Conservation (phyloP, 1,284 basidiomycete genomes). For the Butyriboletus appendiculatus region DNA sequence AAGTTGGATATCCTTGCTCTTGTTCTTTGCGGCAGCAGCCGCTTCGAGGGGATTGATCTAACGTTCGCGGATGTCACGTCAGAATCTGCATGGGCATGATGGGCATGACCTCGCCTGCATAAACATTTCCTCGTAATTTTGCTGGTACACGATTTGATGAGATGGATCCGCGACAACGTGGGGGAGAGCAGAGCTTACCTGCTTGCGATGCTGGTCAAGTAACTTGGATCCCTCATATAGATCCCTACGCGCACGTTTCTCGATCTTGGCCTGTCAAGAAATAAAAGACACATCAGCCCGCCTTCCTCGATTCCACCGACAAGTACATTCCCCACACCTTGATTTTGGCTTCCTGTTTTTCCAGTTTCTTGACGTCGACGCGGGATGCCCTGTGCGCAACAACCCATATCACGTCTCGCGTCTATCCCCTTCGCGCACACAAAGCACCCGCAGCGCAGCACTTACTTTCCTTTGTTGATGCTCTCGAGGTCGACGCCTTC, state of each 20-base stretch:
- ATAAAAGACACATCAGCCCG: not conserved
- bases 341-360: conserved; percentile 98
- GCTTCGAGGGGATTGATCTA: conserved; percentile 95
- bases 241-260: conserved; percentile 88
- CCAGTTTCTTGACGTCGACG: conserved; percentile 97
- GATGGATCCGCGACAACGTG: not conserved
- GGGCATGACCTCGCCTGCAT: conserved; percentile 65
- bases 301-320: not conserved
- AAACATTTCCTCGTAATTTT: conserved; percentile 98
- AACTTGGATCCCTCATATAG: conserved; percentile 97
- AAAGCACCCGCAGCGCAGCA: conserved; percentile 24
- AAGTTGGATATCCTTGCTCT: conserved; percentile 96
- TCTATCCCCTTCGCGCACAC: conserved; percentile 7
- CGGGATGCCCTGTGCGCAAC: conserved; percentile 71
- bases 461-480: conserved; percentile 91
- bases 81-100: not conserved
- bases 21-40: conserved; percentile 79
- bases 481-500: conserved; percentile 93
- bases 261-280: conserved; percentile 81
- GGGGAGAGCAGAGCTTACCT: conserved; percentile 47
- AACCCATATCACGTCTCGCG: conserved; percentile 13
- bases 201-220: conserved; percentile 90
- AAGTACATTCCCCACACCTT: conserved; percentile 46
- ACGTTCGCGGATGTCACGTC: not conserved
- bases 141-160: conserved; percentile 45